These are phyloP conservation scores for Teratosphaeria epicoccoides DNA, from an alignment of 2,329 filamentous ascomycete species.

Conservation along the genomic window DNA sequence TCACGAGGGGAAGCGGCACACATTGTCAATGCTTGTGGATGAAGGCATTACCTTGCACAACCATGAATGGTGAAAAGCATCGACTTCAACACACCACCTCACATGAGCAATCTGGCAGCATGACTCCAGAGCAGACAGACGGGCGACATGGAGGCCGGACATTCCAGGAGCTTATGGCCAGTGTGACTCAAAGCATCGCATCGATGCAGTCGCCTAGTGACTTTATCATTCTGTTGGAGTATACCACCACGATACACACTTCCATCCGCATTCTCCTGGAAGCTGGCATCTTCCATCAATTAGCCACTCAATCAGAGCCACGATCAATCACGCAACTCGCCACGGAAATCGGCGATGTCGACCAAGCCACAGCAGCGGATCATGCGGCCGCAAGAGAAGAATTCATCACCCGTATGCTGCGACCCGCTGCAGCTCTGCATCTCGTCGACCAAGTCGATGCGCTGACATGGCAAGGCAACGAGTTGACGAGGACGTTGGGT, in stretches of 20 bases:
- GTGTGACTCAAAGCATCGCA: not conserved
- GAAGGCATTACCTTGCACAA: too few relatives aligned
- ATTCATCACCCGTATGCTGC: conserved; percentile 7
- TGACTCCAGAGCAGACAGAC: not conserved
- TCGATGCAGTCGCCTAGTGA: not conserved
- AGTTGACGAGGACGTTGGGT: conserved; percentile 4
- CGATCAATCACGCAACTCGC: not conserved
- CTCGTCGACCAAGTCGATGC: conserved; percentile 3
- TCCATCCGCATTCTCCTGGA: not conserved
- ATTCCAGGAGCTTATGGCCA: not conserved
- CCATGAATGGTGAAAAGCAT: too few relatives aligned
- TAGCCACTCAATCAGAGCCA: not conserved
- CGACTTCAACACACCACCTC: too few relatives aligned
- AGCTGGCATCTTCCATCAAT: not conserved
- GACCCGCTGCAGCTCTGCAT: conserved; percentile 1
- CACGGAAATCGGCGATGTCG: not conserved
- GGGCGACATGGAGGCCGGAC: not conserved
- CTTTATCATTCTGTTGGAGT: not conserved
- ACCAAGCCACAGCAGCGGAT: not conserved
- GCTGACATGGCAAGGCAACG: conserved; percentile 4
- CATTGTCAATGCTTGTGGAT: too few relatives aligned
- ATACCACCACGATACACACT: not conserved
- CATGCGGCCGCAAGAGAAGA: not conserved
- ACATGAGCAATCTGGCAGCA: not conserved
- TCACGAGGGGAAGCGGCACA: too few relatives aligned